Conservation (phyloP, 2,329 filamentous ascomycete genomes). For the Xylariaceae sp. region DNA sequence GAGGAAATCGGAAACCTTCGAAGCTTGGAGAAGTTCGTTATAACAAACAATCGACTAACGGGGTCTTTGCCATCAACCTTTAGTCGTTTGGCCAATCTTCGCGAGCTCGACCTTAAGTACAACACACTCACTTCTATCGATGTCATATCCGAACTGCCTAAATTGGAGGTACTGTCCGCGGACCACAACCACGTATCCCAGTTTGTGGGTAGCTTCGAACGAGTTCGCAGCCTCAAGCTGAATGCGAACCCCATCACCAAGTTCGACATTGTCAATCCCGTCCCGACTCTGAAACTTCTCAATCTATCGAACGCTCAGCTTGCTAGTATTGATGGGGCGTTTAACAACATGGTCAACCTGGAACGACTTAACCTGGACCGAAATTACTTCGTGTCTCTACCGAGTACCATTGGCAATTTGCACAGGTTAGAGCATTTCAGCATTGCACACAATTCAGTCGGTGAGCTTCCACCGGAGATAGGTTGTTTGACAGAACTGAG, state of each 20-base stretch:
- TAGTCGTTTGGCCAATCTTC: constrained; percentile 66
- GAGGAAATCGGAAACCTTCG: constrained; percentile 70
- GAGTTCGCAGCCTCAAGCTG: constrained; percentile 75
- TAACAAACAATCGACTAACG: constrained; percentile 86
- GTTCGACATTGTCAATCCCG: constrained; percentile 72
- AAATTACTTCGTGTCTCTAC: constrained; percentile 91
- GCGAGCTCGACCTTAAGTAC: constrained; percentile 91
- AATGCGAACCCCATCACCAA: constrained; percentile 95
- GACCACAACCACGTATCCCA: constrained; percentile 91
- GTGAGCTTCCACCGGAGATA: constrained; percentile 77
- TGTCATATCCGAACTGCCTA: constrained; percentile 74
- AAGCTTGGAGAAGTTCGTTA: constrained; percentile 81
- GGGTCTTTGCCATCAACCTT: constrained; percentile 71
- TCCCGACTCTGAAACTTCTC: constrained; percentile 76
- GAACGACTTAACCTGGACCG: constrained; percentile 86
- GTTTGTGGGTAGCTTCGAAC: constrained; percentile 83
- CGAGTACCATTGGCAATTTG: constrained; percentile 76
- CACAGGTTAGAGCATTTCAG: constrained; percentile 84
- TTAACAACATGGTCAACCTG: constrained; percentile 79
- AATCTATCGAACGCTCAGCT: constrained; percentile 90
- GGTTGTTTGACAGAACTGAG: constrained; percentile 80
- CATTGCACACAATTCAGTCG: constrained; percentile 85
- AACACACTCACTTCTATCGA: constrained; percentile 87
- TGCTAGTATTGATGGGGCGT: constrained; percentile 81
- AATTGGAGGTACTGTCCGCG: constrained; percentile 79